Evolutionary conservation across 768 basidiomycete species (phyloP).

Genomic region (Boletus rufocinnamomeus): DNA sequence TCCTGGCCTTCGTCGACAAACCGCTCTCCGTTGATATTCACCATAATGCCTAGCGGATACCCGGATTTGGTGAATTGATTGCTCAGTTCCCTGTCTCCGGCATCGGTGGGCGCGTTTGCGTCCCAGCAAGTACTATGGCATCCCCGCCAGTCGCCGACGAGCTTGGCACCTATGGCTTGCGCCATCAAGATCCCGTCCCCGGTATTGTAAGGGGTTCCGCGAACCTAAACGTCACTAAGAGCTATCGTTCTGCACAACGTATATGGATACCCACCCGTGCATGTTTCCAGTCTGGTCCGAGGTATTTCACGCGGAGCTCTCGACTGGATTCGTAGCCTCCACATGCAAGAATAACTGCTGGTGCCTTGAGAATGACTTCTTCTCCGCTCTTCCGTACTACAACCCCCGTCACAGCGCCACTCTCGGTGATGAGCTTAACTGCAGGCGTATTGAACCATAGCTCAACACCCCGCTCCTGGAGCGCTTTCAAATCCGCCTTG

Average conservation of each 20-base stretch:
- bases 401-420: constrained; percentile 47
- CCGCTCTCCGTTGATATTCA: constrained; percentile 55
- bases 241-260: background rate
- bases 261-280: constrained; percentile 47
- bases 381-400: constrained; percentile 43
- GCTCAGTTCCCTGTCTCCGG: constrained; percentile 57
- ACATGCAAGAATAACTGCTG: constrained; percentile 59
- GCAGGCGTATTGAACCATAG: constrained; percentile 61
- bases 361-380: constrained; percentile 38
- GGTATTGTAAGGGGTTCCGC: constrained; percentile 72
- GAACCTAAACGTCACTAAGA: constrained; percentile 45
- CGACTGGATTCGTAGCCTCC: constrained; percentile 67
- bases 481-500: constrained; percentile 50
- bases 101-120: constrained; percentile 52
- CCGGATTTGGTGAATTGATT: constrained; percentile 77
- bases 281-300: constrained; percentile 59
- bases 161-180: constrained; percentile 48
- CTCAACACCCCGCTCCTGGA: constrained; percentile 51
- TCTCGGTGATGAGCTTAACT: constrained; percentile 33
- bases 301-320: constrained; percentile 50
- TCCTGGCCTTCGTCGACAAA: constrained; percentile 76
- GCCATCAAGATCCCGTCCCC: constrained; percentile 66
- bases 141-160: constrained; percentile 67
- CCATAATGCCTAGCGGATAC: constrained; percentile 71
- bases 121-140: constrained; percentile 78